Conservation (phyloP, 225 moss, liverwort and hornwort genomes). For the Asterella californica region DNA sequence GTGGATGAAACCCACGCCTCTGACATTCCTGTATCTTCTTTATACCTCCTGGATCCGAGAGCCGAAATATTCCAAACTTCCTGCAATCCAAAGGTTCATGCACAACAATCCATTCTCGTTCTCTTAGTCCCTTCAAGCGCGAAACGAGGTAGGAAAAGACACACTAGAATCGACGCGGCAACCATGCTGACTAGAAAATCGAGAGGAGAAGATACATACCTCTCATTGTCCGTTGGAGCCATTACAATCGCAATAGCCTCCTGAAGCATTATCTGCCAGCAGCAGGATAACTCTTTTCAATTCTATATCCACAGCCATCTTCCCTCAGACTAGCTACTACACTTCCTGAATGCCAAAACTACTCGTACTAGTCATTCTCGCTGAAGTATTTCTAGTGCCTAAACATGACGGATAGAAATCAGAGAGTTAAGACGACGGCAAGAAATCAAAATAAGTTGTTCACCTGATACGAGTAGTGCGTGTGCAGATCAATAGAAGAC, state of each 20-base stretch:
- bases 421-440: not conserved
- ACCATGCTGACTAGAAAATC: not conserved
- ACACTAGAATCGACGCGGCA: not conserved
- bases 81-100: constrained; percentile 36
- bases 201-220: constrained; percentile 32
- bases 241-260: constrained; percentile 99
- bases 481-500: constrained; percentile 98
- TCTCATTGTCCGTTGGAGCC: constrained; percentile 87
- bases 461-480: constrained; percentile 99
- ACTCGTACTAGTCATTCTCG: not conserved
- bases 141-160: too few relatives aligned
- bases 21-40: constrained; percentile 89
- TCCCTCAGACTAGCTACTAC: not conserved
- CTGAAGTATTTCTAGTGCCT: not conserved
- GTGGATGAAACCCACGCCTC: constrained; percentile 95
- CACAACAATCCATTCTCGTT: not conserved
- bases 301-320: not conserved
- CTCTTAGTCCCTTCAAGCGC: not conserved
- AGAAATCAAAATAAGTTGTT: not conserved
- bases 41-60: constrained; percentile 86
- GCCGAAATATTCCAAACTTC: constrained; percentile 83
- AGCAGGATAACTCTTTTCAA: not conserved
- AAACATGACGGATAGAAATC: not conserved
- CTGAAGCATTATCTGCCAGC: constrained; percentile 82
- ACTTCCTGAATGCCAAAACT: not conserved